Percentiles rank a stretch among this genome's conserved stretches.
Conservation (phyloP, 352 stramenopile species). For the Globisporangium lucens region DNA sequence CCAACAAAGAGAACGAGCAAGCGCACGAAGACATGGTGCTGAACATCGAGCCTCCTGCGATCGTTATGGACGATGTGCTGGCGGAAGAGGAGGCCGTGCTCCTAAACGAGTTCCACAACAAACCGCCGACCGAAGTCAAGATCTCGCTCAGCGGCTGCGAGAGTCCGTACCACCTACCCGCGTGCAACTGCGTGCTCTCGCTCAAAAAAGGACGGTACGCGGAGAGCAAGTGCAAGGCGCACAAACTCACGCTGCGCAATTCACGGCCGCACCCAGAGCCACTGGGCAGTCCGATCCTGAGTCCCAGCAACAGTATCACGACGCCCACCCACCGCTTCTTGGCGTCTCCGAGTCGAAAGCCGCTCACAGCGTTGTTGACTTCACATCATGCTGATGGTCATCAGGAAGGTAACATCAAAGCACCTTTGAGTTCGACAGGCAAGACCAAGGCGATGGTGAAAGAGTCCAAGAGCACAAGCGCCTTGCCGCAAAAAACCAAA, state of each 20-base stretch:
- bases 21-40: neutral
- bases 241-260: conserved; percentile 58
- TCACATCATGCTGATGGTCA: neutral
- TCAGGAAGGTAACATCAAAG: neutral
- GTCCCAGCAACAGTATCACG: neutral
- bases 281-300: conserved; percentile 20
- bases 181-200: conserved; percentile 41
- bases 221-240: conserved; percentile 45
- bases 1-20: neutral
- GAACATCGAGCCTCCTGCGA: neutral
- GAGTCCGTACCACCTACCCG: conserved; percentile 18
- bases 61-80: neutral
- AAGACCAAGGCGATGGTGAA: conserved; percentile 9
- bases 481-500: neutral
- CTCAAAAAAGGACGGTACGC: conserved; percentile 52
- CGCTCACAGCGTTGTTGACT: conserved; percentile 8
- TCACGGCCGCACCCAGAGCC: conserved; percentile 42
- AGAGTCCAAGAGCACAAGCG: conserved; percentile 12
- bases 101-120: conserved; percentile 8
- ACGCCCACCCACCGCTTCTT: conserved; percentile 13
- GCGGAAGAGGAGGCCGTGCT: conserved; percentile 3
- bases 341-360: conserved; percentile 2
- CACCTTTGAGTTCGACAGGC: too few relatives aligned
- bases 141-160: conserved; percentile 28
- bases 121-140: conserved; percentile 27